A percentile compares a stretch with the other conserved stretches of the same genome.
Conservation (phyloP, 2,329 filamentous ascomycete genomes). For the Nothopassalora personata region DNA sequence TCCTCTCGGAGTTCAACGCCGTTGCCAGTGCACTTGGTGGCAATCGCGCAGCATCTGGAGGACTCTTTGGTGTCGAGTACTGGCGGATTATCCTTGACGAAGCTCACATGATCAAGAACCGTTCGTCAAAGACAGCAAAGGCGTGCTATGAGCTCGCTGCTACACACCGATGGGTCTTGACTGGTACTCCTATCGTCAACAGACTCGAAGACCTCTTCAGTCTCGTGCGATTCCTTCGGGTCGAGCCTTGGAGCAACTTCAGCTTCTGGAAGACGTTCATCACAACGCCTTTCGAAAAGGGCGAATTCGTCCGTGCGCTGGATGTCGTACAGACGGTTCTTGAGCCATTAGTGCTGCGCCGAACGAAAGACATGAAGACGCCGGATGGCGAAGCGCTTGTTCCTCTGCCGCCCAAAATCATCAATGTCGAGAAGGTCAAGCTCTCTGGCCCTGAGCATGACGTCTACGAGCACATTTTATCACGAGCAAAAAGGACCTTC, state of each 20-base stretch:
- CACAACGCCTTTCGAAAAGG: slow-evolving; percentile 92
- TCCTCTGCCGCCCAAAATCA: slow-evolving; percentile 69
- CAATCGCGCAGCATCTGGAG: slow-evolving; percentile 48
- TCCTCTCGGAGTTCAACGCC: slow-evolving; percentile 83
- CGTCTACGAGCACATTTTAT: slow-evolving; percentile 88
- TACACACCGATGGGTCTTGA: slow-evolving; percentile 85
- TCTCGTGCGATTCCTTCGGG: slow-evolving; percentile 82
- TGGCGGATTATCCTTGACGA: slow-evolving; percentile 95
- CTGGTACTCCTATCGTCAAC: slow-evolving; percentile 95
- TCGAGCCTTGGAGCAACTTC: slow-evolving; percentile 98
- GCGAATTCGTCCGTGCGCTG: slow-evolving; percentile 85
- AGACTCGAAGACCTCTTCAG: slow-evolving; percentile 91
- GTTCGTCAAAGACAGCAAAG: slow-evolving; percentile 83
- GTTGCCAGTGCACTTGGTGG: slow-evolving; percentile 58
- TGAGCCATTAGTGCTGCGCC: slow-evolving; percentile 87
- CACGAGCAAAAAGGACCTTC: slow-evolving; percentile 76
- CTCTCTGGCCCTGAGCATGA: slow-evolving; percentile 78
- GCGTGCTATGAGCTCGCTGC: slow-evolving; percentile 88
- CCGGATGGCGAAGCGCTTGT: slow-evolving; percentile 78
- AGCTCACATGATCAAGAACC: slow-evolving; percentile 85
- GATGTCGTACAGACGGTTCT: slow-evolving; percentile 96
- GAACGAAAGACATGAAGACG: slow-evolving; percentile 98
- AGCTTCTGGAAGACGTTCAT: slow-evolving; percentile 99
- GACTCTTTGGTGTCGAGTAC: slow-evolving; percentile 88
- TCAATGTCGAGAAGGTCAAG: slow-evolving; percentile 84